Percentiles rank a stretch among this genome's conserved stretches.
phyloP scores from a whole-genome alignment of 352 stramenopile genomes.

The Phytophthora meadii region DNA sequence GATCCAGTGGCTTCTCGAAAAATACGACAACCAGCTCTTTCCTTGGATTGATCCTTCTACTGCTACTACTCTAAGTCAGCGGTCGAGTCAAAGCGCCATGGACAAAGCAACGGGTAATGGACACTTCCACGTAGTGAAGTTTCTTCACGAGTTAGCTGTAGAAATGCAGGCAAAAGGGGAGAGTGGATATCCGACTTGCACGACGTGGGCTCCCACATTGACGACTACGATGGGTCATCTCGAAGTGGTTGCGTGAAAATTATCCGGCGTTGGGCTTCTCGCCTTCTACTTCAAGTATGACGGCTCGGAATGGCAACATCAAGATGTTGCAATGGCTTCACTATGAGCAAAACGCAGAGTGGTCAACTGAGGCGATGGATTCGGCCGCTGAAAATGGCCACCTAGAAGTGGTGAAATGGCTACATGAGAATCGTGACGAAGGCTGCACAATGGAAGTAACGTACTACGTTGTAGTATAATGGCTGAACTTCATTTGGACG shows the following conservation, averaged over 20 bases:
- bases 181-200: constrained; percentile 6
- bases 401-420: constrained; percentile 24
- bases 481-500: no score
- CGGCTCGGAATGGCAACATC: constrained; percentile 14
- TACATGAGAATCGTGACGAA: constrained; percentile 6
- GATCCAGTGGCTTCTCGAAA: constrained; percentile 16
- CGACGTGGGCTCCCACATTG: constrained; percentile 3
- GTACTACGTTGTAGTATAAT: no score
- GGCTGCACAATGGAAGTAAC: neutral
- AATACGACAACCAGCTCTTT: constrained; percentile 13
- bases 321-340: constrained; percentile 24
- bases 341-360: constrained; percentile 1
- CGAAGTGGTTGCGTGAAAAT: constrained; percentile 17
- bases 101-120: constrained; percentile 18
- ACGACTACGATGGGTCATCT: constrained; percentile 8
- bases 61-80: neutral
- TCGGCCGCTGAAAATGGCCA: constrained; percentile 21
- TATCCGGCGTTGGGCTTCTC: constrained; percentile 7
- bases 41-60: constrained; percentile 1
- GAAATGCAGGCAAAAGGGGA: constrained; percentile 11
- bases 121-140: constrained; percentile 12
- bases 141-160: constrained; percentile 12
- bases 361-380: constrained; percentile 14
- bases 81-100: constrained; percentile 13
- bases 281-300: neutral